Percentiles rank a stretch among this genome's conserved stretches.
Conservation (phyloP, 164 flowering plant species). For the Nymphaea thermarum region DNA sequence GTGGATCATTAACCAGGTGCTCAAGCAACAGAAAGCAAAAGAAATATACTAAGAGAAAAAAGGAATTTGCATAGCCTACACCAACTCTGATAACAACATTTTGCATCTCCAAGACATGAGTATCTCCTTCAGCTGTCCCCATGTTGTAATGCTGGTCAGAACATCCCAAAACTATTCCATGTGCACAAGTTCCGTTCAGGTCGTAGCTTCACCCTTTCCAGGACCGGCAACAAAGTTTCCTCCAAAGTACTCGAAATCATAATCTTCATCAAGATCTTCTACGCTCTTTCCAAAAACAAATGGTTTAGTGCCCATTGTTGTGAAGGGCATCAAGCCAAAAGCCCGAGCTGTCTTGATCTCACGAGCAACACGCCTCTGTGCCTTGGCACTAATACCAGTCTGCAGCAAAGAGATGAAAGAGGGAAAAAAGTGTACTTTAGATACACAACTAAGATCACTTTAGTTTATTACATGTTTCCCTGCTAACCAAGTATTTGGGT, state of each 20-base stretch:
- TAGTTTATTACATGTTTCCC: no score
- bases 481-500: not conserved
- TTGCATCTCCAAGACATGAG: no score
- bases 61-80: no score
- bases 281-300: conserved; percentile 52
- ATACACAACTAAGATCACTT: no score
- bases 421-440: not conserved
- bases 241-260: conserved; percentile 13
- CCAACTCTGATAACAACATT: no score
- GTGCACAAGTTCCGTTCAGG: not conserved
- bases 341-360: conserved; percentile 94
- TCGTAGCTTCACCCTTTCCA: not conserved
- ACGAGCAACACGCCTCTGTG: conserved; percentile 87
- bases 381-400: conserved; percentile 89
- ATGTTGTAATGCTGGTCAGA: not conserved
- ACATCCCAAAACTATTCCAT: not conserved
- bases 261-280: conserved; percentile 43
- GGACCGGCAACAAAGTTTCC: not conserved
- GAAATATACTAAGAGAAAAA: no score
- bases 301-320: conserved; percentile 79
- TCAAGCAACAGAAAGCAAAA: no score
- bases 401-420: conserved; percentile 11
- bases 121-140: no score
- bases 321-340: conserved; percentile 90
- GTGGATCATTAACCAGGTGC: no score